Conservation (phyloP, 129 eudicot genomes). For the Lonicera japonica region DNA sequence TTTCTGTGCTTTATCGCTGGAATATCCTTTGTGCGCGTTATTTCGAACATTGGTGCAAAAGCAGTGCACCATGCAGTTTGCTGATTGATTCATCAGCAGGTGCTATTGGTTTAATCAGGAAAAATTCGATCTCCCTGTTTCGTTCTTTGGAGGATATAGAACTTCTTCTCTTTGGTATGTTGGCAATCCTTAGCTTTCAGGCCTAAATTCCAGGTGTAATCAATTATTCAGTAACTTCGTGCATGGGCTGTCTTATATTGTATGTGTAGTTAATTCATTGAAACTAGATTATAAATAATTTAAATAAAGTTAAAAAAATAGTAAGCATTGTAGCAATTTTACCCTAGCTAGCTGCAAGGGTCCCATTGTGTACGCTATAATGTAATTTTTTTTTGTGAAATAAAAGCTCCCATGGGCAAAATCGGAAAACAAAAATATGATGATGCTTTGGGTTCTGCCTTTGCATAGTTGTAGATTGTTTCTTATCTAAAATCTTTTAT, state of each 20-base stretch:
- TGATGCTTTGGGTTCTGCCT: too few relatives aligned
- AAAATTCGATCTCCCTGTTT: slow-evolving; percentile 61
- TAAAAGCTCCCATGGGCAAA: too few relatives aligned
- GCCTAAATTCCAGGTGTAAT: not conserved
- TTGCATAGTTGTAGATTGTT: too few relatives aligned
- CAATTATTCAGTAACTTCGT: not conserved
- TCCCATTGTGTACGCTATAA: too few relatives aligned
- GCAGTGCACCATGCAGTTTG: slow-evolving; percentile 59
- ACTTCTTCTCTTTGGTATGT: slow-evolving; percentile 55
- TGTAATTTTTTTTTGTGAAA: too few relatives aligned
- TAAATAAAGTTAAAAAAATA: too few relatives aligned
- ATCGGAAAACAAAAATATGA: too few relatives aligned
- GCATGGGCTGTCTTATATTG: not conserved
- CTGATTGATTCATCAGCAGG: slow-evolving; percentile 59
- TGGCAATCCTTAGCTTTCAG: slow-evolving; percentile 2
- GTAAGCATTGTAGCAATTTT: too few relatives aligned
- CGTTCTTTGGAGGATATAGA: slow-evolving; percentile 84
- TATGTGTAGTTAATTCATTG: not conserved
- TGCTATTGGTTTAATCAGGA: slow-evolving; percentile 74
- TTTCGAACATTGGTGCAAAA: slow-evolving; percentile 62
- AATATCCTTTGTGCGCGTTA: slow-evolving; percentile 57
- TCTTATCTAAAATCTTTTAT: not conserved
- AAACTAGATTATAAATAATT: too few relatives aligned
- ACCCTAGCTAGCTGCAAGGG: too few relatives aligned
- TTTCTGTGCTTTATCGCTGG: slow-evolving; percentile 69